phyloP scores from a whole-genome alignment of 495 filamentous ascomycete genomes.

The Cryomyces antarcticus region DNA sequence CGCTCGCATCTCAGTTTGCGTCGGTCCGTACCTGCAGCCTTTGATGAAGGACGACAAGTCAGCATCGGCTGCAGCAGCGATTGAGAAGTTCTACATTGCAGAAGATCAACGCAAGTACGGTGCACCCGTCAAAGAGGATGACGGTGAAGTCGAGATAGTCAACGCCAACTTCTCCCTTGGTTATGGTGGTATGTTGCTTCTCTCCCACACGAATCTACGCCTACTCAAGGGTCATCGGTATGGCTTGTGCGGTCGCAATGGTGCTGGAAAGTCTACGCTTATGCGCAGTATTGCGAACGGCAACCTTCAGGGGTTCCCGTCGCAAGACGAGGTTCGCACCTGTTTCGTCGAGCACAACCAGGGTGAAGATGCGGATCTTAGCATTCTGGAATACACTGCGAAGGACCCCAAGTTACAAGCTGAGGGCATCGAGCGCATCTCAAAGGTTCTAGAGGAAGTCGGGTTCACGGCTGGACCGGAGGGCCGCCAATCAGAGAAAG shows the following conservation, averaged over 20 bases:
- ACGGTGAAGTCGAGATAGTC: conserved; percentile 82
- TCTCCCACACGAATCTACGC: conserved; percentile 88
- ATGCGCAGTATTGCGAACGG: conserved; percentile 92
- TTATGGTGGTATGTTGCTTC: conserved; percentile 93
- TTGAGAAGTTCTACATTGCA: conserved; percentile 51
- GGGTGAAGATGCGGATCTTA: conserved; percentile 88
- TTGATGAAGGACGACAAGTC: conserved; percentile 37
- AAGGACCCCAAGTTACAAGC: conserved; percentile 65
- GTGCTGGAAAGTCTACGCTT: conserved; percentile 92
- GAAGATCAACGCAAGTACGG: conserved; percentile 79
- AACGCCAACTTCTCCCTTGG: conserved; percentile 95
- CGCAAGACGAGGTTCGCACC: conserved; percentile 72
- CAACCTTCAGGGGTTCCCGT: conserved; percentile 92
- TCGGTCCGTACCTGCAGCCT: conserved; percentile 54
- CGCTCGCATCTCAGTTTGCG: conserved; percentile 42
- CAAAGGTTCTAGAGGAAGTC: conserved; percentile 65
- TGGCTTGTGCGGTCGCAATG: conserved; percentile 89
- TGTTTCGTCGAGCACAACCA: conserved; percentile 99
- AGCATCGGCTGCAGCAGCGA: conserved; percentile 37
- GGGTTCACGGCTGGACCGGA: conserved; percentile 82
- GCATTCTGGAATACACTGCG: conserved; percentile 73
- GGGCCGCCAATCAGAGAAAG: conserved; percentile 66
- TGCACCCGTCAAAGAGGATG: conserved; percentile 63
- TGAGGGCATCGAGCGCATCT: conserved; percentile 62
- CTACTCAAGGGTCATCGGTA: conserved; percentile 93